Percentiles rank a stretch among this genome's conserved stretches.
These are phyloP conservation scores for Aspergillus floridensis DNA, from an alignment of 2,329 filamentous ascomycete species.

Conservation along the genomic window DNA sequence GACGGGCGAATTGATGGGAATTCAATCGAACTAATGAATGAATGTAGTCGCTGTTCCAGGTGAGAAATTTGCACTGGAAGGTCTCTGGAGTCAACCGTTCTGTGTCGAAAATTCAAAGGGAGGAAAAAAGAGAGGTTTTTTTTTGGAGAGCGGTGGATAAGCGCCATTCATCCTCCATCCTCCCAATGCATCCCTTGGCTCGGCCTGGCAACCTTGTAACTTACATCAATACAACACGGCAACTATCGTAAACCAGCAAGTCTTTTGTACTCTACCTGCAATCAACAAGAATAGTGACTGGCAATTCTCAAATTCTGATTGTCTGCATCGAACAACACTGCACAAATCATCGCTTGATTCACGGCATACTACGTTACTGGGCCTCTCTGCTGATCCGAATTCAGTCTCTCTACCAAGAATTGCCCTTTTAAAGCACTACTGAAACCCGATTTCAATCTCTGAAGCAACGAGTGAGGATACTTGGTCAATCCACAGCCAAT, in stretches of 20 bases:
- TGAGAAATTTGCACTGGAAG: not conserved
- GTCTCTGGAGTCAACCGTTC: not conserved
- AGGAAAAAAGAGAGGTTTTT: not conserved
- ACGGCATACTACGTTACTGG: too few species aligned
- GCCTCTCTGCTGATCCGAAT: too few species aligned
- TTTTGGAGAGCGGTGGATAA: not conserved
- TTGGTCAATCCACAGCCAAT: not conserved
- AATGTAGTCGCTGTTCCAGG: not conserved
- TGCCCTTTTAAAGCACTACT: not conserved
- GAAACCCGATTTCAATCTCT: not conserved
- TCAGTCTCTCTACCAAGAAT: not conserved
- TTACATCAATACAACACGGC: too few species aligned
- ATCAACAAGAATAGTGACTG: too few species aligned
- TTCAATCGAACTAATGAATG: not conserved
- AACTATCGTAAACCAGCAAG: too few species aligned
- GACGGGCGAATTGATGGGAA: not conserved
- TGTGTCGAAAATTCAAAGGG: not conserved
- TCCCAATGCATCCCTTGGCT: not conserved
- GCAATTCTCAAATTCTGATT: too few species aligned
- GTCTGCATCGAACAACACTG: too few species aligned
- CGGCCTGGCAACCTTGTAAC: too few species aligned
- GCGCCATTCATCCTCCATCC: not conserved
- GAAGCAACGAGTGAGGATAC: not conserved
- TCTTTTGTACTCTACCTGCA: too few species aligned
- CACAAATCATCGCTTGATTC: too few species aligned